Base-by-base conservation (phyloP, 495 filamentous ascomycete genomes). In the Penicillium diatomitis region DNA sequence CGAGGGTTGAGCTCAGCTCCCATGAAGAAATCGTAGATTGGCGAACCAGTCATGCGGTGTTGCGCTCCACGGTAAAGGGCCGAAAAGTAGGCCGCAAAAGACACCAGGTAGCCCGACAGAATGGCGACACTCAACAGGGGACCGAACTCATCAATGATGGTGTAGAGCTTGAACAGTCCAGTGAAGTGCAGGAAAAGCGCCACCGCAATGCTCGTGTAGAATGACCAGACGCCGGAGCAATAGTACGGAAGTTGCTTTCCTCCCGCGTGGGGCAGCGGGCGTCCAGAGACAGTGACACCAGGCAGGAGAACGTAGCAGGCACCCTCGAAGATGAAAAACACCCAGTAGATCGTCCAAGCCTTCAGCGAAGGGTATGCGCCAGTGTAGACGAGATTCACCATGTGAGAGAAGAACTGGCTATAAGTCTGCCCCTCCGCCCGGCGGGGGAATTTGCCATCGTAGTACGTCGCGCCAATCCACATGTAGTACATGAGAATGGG, bases 21-120 rank as follows among this genome's bases (percentile, higher is more conserved):
- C 90, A 98, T 96, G 79, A 96, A 98, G 73, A 96, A 96, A 71
- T 98, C 92, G 67, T 96, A 96, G 59, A 98, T 74, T 38, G 79
- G 86, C 63, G 84, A 79, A 34, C 92, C 92, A 41, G 86, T 92
- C 92, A 98, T 96, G 52, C 89, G 82, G 65, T 96, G 88, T 58
- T 88, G 70, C 4, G 82, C 83, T 27, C 90, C 91, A 49, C 92
- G 86, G 47, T 67, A 71, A 49, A 94, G 60, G 27, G 90, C 86
- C 20, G 87, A 90, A 60, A 85, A 74, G 70, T 96, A 98, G 32
- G 90, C 91, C 33, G 88, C 65, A 51, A 95, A 73, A 43, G 83
- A 80, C 46, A 92, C 84, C 36, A 86, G 45, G 69, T 81, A 95
- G 46, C 90, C 92, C 32, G 87, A 90, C 51, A 92, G 62, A 62